Conservation (phyloP, 148 eudicot genomes). For the Arctostaphylos glauca region DNA sequence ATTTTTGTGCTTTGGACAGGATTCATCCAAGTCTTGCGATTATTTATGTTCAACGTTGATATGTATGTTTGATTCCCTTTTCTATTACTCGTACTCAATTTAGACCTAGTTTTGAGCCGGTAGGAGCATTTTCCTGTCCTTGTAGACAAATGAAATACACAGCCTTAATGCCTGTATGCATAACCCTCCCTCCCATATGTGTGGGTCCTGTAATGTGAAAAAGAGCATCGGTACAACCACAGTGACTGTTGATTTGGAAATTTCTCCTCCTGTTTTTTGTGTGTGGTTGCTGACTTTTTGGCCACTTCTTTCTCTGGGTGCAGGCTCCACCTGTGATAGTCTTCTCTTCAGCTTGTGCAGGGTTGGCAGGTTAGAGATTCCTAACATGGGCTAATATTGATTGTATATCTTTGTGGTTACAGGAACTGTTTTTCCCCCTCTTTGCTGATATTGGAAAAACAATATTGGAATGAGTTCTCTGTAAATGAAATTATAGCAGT, state of each 20-base stretch:
- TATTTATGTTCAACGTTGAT: background rate
- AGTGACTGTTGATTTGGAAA: background rate
- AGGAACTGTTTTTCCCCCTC: background rate
- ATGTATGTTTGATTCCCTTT: background rate
- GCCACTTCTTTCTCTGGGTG: constrained; percentile 18
- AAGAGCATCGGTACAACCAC: background rate
- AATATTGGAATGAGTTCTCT: background rate
- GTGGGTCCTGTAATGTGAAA: background rate
- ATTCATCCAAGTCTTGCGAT: background rate
- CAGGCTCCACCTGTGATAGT: constrained; percentile 93
- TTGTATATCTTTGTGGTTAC: background rate
- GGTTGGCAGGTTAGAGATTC: constrained; percentile 65
- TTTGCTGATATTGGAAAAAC: constrained; percentile 28
- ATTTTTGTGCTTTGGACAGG: background rate
- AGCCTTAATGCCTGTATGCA: background rate
- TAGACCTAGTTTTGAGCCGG: too few species aligned
- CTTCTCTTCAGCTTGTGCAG: constrained; percentile 95
- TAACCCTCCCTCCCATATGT: background rate
- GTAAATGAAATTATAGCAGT: background rate
- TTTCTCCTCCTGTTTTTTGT: background rate
- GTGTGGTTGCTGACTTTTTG: background rate
- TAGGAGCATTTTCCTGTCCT: background rate
- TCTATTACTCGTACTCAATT: background rate
- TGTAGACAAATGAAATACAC: background rate
- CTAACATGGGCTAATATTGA: background rate